phyloP scores from a whole-genome alignment of 2,329 filamentous ascomycete species.

The Huntiella abstrusa region DNA sequence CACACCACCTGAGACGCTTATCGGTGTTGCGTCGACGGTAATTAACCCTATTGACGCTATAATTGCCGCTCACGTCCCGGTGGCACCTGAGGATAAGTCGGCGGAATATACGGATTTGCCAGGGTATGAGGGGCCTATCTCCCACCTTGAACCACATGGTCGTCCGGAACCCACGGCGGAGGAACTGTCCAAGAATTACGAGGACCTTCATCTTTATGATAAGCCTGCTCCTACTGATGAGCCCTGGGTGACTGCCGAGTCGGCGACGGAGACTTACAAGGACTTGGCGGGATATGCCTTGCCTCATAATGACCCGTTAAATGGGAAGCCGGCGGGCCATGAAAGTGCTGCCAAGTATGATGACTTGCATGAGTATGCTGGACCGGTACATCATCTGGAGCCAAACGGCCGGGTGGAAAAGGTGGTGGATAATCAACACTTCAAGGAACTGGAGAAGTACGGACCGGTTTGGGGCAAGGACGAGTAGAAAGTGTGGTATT shows the following conservation, averaged over 20 bases:
- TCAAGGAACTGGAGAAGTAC: constrained; percentile 25
- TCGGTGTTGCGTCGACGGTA: constrained; percentile 10
- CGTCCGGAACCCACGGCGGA: constrained; percentile 15
- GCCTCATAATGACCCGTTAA: neutral
- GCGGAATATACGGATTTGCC: constrained; percentile 20
- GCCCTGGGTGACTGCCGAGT: constrained; percentile 15
- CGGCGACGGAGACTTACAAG: constrained; percentile 20
- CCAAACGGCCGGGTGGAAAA: constrained; percentile 13
- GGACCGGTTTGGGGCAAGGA: neutral
- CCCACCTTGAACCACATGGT: constrained; percentile 9
- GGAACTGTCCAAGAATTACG: constrained; percentile 21
- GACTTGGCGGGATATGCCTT: constrained; percentile 20
- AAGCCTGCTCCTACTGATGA: constrained; percentile 12
- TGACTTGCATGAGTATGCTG: constrained; percentile 20
- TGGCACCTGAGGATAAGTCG: constrained; percentile 15
- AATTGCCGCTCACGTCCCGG: constrained; percentile 17
- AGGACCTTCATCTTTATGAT: constrained; percentile 19
- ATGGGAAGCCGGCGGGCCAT: neutral
- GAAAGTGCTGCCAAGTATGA: constrained; percentile 15
- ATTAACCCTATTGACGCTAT: constrained; percentile 22
- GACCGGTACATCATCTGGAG: constrained; percentile 11
- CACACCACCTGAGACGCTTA: neutral
- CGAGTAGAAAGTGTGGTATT: neutral
- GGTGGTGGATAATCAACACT: constrained; percentile 20
- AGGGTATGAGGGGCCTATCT: constrained; percentile 17